Conservation (phyloP, 2,329 filamentous ascomycete genomes). For the Waltergamsia citrina region DNA sequence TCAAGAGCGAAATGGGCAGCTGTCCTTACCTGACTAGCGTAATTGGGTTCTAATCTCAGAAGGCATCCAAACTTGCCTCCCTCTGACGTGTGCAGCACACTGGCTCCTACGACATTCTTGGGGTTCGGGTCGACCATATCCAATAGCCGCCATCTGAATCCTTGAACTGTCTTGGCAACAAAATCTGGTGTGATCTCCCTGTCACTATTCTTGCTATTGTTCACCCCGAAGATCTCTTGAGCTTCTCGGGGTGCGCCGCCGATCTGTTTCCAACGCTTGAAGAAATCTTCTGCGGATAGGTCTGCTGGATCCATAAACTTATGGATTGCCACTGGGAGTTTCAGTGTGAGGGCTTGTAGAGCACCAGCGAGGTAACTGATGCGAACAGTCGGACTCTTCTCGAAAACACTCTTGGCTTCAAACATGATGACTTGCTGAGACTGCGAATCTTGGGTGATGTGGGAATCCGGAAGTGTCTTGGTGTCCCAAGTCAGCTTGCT, state of each 20-base stretch:
- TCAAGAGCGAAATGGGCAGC: not conserved
- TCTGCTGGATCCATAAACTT: conserved; percentile 96
- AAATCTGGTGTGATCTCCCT: conserved; percentile 62
- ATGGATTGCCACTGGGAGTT: conserved; percentile 79
- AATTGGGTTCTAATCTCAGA: conserved; percentile 90
- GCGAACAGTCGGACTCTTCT: conserved; percentile 79
- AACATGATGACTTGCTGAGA: conserved; percentile 94
- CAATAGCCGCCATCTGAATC: conserved; percentile 84
- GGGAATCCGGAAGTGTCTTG: conserved; percentile 80
- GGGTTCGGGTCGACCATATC: conserved; percentile 82
- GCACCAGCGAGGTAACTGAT: conserved; percentile 92
- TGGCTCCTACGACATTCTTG: conserved; percentile 89
- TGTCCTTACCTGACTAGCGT: conserved; percentile 69
- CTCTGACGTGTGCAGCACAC: conserved; percentile 72
- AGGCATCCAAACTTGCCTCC: conserved; percentile 91
- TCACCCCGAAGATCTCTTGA: conserved; percentile 73
- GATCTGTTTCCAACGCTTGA: conserved; percentile 99
- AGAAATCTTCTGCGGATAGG: conserved; percentile 84
- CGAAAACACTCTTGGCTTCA: conserved; percentile 73
- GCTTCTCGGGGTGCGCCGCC: conserved; percentile 79
- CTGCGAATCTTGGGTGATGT: conserved; percentile 64
- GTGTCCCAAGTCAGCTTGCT: conserved; percentile 70
- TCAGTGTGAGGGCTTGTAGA: conserved; percentile 83
- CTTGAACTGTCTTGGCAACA: conserved; percentile 64
- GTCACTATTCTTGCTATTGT: conserved; percentile 31